Evolutionary conservation across 2,329 filamentous ascomycete species (phyloP).

Genomic region (Trichoderma pleuroti): DNA sequence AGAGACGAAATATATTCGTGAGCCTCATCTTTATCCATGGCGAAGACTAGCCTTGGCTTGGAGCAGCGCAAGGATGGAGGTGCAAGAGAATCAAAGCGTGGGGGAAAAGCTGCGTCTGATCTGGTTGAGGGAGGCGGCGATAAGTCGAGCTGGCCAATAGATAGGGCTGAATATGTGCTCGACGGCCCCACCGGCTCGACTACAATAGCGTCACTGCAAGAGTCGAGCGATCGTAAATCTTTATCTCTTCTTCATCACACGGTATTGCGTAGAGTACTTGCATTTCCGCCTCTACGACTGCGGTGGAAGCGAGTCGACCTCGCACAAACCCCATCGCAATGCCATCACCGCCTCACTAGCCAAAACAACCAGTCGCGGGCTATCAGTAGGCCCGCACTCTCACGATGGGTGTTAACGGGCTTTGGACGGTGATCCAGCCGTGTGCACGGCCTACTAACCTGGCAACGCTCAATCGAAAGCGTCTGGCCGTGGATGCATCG

Average conservation of each 20-base stretch:
- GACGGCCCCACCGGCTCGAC: background rate
- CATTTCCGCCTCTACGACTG: background rate
- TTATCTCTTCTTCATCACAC: background rate
- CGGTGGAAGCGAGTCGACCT: background rate
- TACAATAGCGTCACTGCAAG: conserved; percentile 10
- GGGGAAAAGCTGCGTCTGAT: background rate
- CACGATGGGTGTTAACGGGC: conserved; percentile 92
- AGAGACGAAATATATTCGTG: conserved; percentile 59
- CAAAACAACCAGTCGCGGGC: background rate
- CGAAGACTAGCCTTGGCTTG: background rate
- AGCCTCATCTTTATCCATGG: conserved; percentile 52
- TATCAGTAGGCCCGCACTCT: background rate
- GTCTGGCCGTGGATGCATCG: conserved; percentile 93
- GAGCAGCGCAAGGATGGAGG: background rate
- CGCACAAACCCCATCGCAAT: background rate
- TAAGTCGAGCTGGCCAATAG: conserved; percentile 7
- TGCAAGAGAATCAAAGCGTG: background rate
- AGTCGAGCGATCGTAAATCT: conserved; percentile 12
- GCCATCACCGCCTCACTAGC: background rate
- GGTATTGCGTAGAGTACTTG: background rate
- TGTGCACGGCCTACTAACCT: conserved; percentile 95
- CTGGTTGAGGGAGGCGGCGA: background rate
- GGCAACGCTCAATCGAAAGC: conserved; percentile 92
- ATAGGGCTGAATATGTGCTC: background rate
- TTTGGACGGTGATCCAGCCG: conserved; percentile 94